phyloP scores from a whole-genome alignment of 371 early-diverging fungal genomes.

The Enteropsectra breve region DNA sequence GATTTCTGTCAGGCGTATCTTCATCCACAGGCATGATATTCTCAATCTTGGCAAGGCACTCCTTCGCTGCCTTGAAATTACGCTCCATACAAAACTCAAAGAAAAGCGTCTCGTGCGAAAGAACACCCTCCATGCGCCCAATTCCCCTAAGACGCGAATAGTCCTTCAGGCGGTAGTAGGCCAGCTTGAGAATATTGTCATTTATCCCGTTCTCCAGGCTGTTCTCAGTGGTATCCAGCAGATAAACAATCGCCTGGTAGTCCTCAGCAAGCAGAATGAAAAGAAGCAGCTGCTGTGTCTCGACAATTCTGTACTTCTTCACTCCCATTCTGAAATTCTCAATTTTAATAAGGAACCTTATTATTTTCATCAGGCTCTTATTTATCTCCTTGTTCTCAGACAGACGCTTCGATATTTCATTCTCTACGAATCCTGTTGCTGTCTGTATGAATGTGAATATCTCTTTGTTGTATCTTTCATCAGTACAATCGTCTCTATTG shows the following conservation, averaged over 20 bases:
- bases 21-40: neutral
- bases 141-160: slow-evolving; percentile 25
- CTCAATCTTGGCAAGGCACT: slow-evolving; percentile 8
- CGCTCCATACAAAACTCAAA: slow-evolving; percentile 25
- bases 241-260: slow-evolving; percentile 19
- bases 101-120: slow-evolving; percentile 25
- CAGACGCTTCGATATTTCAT: no score
- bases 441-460: neutral
- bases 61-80: slow-evolving; percentile 31
- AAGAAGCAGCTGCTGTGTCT: slow-evolving; percentile 6
- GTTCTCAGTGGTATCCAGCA: slow-evolving; percentile 24
- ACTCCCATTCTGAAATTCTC: slow-evolving; percentile 24
- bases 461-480: neutral
- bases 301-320: neutral
- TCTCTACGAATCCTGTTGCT: no score
- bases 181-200: slow-evolving; percentile 17
- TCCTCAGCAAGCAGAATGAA: slow-evolving; percentile 22
- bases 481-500: neutral
- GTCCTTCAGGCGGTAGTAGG: slow-evolving; percentile 31
- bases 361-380: no score
- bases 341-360: slow-evolving; percentile 26
- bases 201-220: neutral
- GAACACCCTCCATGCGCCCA: slow-evolving; percentile 10
- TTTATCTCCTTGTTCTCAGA: no score
- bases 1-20: no score